Conservation (phyloP, 2,329 filamentous ascomycete genomes). For the Scopulariopsis brevicaulis region DNA sequence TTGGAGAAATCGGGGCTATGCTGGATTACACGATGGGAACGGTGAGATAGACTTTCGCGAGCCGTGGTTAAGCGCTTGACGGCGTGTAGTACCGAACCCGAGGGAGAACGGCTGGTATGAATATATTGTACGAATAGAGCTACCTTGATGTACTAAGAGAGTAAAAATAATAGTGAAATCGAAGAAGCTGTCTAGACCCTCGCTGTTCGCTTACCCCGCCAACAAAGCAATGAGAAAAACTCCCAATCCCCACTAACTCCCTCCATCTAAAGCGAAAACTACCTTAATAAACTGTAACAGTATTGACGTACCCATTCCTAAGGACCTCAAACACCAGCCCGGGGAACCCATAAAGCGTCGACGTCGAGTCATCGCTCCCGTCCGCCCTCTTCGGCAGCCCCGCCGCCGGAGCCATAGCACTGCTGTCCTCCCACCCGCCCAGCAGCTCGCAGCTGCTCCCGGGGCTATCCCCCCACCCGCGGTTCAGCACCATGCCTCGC, state of each 20-base stretch:
- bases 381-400: conserved; percentile 38
- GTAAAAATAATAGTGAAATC: neutral
- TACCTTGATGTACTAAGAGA: neutral
- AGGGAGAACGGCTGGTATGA: neutral
- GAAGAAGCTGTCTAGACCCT: neutral
- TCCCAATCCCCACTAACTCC: neutral
- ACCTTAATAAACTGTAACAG: conserved; percentile 74
- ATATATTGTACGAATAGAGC: neutral
- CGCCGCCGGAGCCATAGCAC: conserved; percentile 22
- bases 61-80: neutral
- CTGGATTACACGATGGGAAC: conserved; percentile 15
- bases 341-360: conserved; percentile 86
- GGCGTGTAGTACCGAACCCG: neutral
- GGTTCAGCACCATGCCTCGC: conserved; percentile 77
- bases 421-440: conserved; percentile 74
- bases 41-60: neutral
- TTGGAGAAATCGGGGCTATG: conserved; percentile 36
- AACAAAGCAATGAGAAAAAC: neutral
- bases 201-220: neutral
- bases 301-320: conserved; percentile 82
- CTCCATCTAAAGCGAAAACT: neutral
- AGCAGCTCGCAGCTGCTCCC: conserved; percentile 81
- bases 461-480: conserved; percentile 84
- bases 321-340: conserved; percentile 92
- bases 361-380: conserved; percentile 48